Percentiles rank a stretch among this genome's conserved stretches.
Conservation (phyloP, 108 stramenopile genomes). For the Skeletonema tropicum region DNA sequence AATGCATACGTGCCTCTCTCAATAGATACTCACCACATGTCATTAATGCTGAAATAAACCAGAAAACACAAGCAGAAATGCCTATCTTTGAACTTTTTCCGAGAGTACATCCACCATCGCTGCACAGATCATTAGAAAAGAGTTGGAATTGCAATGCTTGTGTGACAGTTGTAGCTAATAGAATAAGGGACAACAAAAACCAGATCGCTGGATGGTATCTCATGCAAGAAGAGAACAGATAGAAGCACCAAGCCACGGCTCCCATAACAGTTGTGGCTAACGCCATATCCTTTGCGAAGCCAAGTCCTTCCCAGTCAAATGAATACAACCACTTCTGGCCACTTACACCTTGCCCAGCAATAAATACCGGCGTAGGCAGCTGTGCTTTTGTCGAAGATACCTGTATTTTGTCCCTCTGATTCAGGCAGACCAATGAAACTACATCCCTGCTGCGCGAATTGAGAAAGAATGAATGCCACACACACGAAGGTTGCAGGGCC, state of each 20-base stretch:
- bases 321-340: constrained; percentile 20
- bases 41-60: constrained; percentile 30
- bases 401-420: neutral
- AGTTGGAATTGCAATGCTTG: constrained; percentile 23
- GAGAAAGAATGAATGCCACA: constrained; percentile 34
- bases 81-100: constrained; percentile 26
- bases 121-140: constrained; percentile 15
- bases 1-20: neutral
- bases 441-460: constrained; percentile 34
- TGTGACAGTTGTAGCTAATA: constrained; percentile 26
- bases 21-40: constrained; percentile 27
- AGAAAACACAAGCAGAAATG: constrained; percentile 30
- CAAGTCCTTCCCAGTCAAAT: neutral
- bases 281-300: constrained; percentile 5
- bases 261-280: constrained; percentile 32
- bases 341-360: constrained; percentile 15
- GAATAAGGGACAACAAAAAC: constrained; percentile 17
- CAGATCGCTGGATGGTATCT: constrained; percentile 19
- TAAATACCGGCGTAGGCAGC: neutral
- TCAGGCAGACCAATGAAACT: constrained; percentile 8
- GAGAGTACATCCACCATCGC: constrained; percentile 10
- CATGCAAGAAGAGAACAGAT: constrained; percentile 17
- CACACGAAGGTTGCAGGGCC: constrained; percentile 33
- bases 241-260: constrained; percentile 26
- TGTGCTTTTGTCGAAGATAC: neutral